These are phyloP conservation scores for Podospora pseudoanserina DNA, from an alignment of 495 filamentous ascomycete genomes.

Conservation along the genomic window DNA sequence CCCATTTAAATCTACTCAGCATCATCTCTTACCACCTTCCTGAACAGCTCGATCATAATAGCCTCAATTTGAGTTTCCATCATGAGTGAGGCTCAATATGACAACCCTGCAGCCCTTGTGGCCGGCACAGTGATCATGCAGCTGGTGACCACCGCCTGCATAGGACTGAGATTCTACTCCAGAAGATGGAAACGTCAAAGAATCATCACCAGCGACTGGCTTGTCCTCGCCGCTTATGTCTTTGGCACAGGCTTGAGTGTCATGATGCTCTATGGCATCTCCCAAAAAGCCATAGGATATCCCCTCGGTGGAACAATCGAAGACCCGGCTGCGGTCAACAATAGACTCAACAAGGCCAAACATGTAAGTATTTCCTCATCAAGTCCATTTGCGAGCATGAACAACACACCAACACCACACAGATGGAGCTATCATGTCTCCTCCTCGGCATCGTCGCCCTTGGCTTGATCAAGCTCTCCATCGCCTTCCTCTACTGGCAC, in stretches of 20 bases:
- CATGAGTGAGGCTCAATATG: conserved; percentile 4
- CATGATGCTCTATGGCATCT: conserved; percentile 15
- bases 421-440: conserved; percentile 11
- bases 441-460: conserved; percentile 13
- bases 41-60: background rate
- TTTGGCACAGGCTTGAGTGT: conserved; percentile 14
- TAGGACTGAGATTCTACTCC: conserved; percentile 17
- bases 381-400: background rate
- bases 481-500: conserved; percentile 23
- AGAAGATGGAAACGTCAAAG: conserved; percentile 16
- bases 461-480: conserved; percentile 20
- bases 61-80: background rate
- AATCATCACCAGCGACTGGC: conserved; percentile 16
- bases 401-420: background rate
- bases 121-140: conserved; percentile 15
- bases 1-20: background rate
- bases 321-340: conserved; percentile 11
- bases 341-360: conserved; percentile 15
- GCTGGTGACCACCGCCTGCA: conserved; percentile 6
- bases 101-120: conserved; percentile 14
- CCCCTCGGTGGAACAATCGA: conserved; percentile 11
- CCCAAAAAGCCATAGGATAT: conserved; percentile 9
- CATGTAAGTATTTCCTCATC: conserved; percentile 6
- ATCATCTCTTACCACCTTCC: background rate
- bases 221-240: conserved; percentile 12